Percentiles rank a stretch among this genome's conserved stretches.
These are phyloP conservation scores for Arbutus unedo DNA, from an alignment of 148 eudicot genomes.

Conservation along the genomic window DNA sequence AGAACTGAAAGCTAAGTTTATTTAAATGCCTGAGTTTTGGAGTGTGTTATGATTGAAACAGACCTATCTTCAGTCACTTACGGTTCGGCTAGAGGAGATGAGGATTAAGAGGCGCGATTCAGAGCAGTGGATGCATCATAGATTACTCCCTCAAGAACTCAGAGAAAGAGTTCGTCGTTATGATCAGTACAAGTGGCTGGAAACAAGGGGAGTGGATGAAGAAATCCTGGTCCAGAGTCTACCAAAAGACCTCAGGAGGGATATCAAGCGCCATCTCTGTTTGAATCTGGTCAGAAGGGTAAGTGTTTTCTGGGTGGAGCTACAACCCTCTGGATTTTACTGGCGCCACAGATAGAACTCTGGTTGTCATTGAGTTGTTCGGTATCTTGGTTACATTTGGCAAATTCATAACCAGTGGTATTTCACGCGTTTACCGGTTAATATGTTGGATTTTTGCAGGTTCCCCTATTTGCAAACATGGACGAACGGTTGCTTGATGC, in stretches of 20 bases:
- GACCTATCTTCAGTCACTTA: conserved; percentile 42
- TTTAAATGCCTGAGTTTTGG: conserved; percentile 8
- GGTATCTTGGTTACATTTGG: too few relatives aligned
- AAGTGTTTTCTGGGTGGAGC: conserved; percentile 6
- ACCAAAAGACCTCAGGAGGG: conserved; percentile 43
- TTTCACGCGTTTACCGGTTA: too few relatives aligned
- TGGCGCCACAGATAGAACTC: too few relatives aligned
- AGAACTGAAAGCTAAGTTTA: neutral
- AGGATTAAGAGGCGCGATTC: conserved; percentile 45
- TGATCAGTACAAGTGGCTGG: conserved; percentile 40
- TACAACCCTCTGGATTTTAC: neutral
- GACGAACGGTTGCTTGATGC: conserved; percentile 43
- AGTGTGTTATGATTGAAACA: conserved; percentile 20
- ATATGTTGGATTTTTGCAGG: conserved; percentile 18
- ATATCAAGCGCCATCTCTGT: conserved; percentile 43
- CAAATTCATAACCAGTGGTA: neutral
- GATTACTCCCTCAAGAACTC: conserved; percentile 41
- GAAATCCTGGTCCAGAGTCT: conserved; percentile 34
- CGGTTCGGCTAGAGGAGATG: conserved; percentile 42
- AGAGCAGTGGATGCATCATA: conserved; percentile 48
- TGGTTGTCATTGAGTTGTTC: too few relatives aligned
- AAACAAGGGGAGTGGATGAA: conserved; percentile 47
- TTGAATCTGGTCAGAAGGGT: conserved; percentile 41
- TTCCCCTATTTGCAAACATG: conserved; percentile 40
- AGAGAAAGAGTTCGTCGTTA: conserved; percentile 41